phyloP scores from a whole-genome alignment of 148 eudicot genomes.

The Camellia granthamiana region DNA sequence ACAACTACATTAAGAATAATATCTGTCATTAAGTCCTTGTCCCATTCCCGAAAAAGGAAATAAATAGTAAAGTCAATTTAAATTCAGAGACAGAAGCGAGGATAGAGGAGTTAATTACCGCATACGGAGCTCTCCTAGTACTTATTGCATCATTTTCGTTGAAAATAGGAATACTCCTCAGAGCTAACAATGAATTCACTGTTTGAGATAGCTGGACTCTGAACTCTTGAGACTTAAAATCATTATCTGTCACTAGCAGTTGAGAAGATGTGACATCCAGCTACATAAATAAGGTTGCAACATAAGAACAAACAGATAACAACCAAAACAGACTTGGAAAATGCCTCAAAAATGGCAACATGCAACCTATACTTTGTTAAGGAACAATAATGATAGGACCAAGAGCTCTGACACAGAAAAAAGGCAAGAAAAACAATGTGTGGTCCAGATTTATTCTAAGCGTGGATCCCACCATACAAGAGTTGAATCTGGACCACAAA shows the following conservation, averaged over 20 bases:
- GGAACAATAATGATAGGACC: too few species aligned
- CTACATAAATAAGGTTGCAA: constrained; percentile 38
- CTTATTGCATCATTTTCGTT: constrained; percentile 98
- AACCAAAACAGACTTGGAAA: neutral
- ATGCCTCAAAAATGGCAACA: neutral
- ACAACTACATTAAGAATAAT: neutral
- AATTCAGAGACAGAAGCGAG: neutral
- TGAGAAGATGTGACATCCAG: constrained; percentile 91
- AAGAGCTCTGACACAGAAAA: too few species aligned
- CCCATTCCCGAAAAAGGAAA: neutral
- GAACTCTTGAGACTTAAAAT: constrained; percentile 71
- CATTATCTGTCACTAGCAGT: constrained; percentile 93
- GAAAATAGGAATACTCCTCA: constrained; percentile 75
- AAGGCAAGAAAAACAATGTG: too few species aligned
- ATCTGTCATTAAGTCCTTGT: neutral
- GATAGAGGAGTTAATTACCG: constrained; percentile 43
- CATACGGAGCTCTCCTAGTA: constrained; percentile 90
- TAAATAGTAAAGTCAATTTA: neutral
- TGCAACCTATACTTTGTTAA: neutral
- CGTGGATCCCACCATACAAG: too few species aligned
- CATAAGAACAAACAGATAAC: neutral
- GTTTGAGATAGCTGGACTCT: constrained; percentile 69
- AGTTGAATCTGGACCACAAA: too few species aligned
- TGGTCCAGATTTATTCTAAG: too few species aligned
- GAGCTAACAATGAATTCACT: constrained; percentile 62